phyloP scores from a whole-genome alignment of 1,284 basidiomycete species.

The Sporisorium iseilematis-ciliati region DNA sequence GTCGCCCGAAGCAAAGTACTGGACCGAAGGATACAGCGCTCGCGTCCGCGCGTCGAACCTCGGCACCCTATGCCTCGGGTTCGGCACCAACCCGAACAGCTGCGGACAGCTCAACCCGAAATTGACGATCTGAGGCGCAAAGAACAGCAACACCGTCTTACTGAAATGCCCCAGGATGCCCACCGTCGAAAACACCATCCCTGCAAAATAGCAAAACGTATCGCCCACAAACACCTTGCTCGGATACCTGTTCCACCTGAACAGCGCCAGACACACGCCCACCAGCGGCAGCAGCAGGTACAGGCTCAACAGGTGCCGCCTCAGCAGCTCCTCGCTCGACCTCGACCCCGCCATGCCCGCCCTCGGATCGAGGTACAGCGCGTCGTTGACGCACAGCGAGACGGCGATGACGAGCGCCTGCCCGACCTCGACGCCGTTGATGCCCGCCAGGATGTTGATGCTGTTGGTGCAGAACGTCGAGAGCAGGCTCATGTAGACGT shows the following conservation, averaged over 20 bases:
- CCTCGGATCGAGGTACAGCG: slow-evolving; percentile 76
- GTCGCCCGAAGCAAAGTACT: slow-evolving; percentile 30
- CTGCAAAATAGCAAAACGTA: slow-evolving; percentile 96
- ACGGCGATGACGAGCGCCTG: slow-evolving; percentile 93
- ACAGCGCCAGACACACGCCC: slow-evolving; percentile 86
- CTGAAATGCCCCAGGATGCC: slow-evolving; percentile 83
- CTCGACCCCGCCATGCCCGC: slow-evolving; percentile 51
- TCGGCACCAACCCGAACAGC: slow-evolving; percentile 90
- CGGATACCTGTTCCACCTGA: slow-evolving; percentile 76
- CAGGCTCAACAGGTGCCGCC: slow-evolving; percentile 90
- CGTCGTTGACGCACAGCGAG: slow-evolving; percentile 90
- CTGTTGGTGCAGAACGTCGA: slow-evolving; percentile 98
- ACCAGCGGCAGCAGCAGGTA: slow-evolving; percentile 97
- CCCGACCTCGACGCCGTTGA: slow-evolving; percentile 91
- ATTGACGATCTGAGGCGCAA: slow-evolving; percentile 97
- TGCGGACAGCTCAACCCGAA: slow-evolving; percentile 95
- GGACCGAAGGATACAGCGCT: slow-evolving; percentile 52
- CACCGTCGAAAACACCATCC: slow-evolving; percentile 63
- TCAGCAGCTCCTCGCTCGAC: slow-evolving; percentile 77
- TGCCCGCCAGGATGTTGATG: slow-evolving; percentile 98
- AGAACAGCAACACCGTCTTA: slow-evolving; percentile 95
- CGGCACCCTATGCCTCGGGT: slow-evolving; percentile 92
- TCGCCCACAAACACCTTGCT: slow-evolving; percentile 95
- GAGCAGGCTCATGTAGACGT: slow-evolving; percentile 93
- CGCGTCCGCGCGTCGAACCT: slow-evolving; percentile 56